Base-by-base conservation (phyloP, 2,329 filamentous ascomycete genomes). In the Chaetomium sp. region DNA sequence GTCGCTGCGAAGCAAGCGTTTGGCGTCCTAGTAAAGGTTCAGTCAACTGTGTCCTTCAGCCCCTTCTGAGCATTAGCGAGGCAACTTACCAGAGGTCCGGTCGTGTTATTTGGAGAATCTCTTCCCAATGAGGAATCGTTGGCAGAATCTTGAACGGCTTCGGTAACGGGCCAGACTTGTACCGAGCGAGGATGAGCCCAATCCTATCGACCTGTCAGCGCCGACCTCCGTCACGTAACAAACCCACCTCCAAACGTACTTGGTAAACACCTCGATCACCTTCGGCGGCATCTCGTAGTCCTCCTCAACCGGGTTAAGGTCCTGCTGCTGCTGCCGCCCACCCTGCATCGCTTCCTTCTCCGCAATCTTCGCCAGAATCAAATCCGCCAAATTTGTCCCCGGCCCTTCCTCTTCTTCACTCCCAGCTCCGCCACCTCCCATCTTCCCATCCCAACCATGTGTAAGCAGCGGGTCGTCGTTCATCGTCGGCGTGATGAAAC, bases 121-220 rank as follows among this genome's bases (percentile, higher is more conserved):
- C 88, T 68, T 94, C 89, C 91, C 91, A 97, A 66, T 94, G 84
- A 6, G 91, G 91, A 11, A 97, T 83, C 0, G 91, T 91, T 2
- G 94, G 94, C 7, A 99, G 80, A 61, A 97, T 91, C 73, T 97
- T 97, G 79, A 99, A 95, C 0, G 92, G 92, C 72, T 99, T 99
- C 19, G 94, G 94, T 36, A 99, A 80, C 62, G 92, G 92, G n/a
- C 94, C 94, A 11, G 88, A 92, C 73, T 95, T 96, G 77, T 96
- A 97, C 61, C 92, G 84, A 33, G 89, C 91, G 57, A 99, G 80
- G 58, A 97, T 87, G 62, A 91, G 78, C 58, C 91, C 92, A 64
- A 96, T 86, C 74, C 86, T 90, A 48, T 6, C 27, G 48, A 66
- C 4, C 11, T 32, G 59, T 65, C 41, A 66, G 62, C 44, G 61